These are phyloP conservation scores for Parafenestella ontariensis DNA, from an alignment of 2,329 filamentous ascomycete genomes.

Conservation along the genomic window DNA sequence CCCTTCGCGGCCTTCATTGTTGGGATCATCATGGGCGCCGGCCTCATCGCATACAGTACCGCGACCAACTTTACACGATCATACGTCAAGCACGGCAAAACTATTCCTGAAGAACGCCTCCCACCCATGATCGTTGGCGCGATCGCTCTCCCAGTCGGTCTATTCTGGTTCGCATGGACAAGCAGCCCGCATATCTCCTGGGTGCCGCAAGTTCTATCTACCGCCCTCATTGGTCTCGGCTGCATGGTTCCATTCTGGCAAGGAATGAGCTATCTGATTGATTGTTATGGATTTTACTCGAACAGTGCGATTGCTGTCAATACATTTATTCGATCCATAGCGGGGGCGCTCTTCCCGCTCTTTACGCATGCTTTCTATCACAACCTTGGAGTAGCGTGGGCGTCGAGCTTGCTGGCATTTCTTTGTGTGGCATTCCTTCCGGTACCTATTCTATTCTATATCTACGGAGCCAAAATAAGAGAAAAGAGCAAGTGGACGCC, in stretches of 20 bases:
- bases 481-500: conserved; percentile 43
- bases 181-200: conserved; percentile 58
- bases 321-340: conserved; percentile 58
- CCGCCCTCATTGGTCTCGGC: conserved; percentile 72
- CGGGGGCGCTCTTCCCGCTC: conserved; percentile 60
- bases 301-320: conserved; percentile 59
- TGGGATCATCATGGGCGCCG: conserved; percentile 63
- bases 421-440: conserved; percentile 42
- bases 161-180: conserved; percentile 70
- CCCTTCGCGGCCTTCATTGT: conserved; percentile 71
- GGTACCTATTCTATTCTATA: conserved; percentile 46
- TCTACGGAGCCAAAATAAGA: conserved; percentile 44
- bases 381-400: conserved; percentile 45
- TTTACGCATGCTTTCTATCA: conserved; percentile 58
- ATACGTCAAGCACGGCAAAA: conserved; percentile 50
- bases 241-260: conserved; percentile 83
- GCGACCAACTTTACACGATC: conserved; percentile 43
- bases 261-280: conserved; percentile 82
- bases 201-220: conserved; percentile 64
- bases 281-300: conserved; percentile 60
- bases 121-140: conserved; percentile 71
- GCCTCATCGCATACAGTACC: conserved; percentile 40
- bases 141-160: conserved; percentile 62
- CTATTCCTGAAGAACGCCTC: conserved; percentile 66
- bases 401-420: conserved; percentile 42